phyloP scores from a whole-genome alignment of 495 filamentous ascomycete genomes.

The Astrocystis sublimbata region DNA sequence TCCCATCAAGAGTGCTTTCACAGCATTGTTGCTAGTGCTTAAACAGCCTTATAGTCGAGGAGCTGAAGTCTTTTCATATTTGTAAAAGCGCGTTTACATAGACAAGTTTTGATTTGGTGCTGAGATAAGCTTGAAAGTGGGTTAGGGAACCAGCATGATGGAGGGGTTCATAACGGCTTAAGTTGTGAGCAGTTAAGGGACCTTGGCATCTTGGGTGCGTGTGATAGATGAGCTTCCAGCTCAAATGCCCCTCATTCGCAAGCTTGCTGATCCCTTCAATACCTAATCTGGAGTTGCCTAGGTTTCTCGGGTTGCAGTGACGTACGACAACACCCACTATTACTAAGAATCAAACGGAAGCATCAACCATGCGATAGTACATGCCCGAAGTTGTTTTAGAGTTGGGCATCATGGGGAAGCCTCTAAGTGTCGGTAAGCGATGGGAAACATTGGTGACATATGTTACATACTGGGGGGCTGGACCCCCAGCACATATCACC shows the following conservation, averaged over 20 bases:
- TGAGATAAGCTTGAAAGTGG: conserved; percentile 9
- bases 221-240: not conserved
- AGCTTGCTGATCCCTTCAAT: not conserved
- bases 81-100: not conserved
- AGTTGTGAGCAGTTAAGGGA: not conserved
- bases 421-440: not conserved
- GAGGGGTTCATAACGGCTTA: conserved; percentile 1
- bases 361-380: not conserved
- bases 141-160: conserved; percentile 5
- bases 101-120: not conserved
- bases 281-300: not conserved
- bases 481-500: not conserved
- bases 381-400: not conserved
- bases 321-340: not conserved
- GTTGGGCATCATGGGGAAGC: not conserved
- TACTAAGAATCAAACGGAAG: not conserved
- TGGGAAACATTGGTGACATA: not conserved
- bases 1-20: not conserved
- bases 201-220: not conserved
- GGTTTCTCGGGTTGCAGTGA: not conserved
- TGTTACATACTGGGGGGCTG: too few species aligned
- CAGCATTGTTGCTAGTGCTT: not conserved
- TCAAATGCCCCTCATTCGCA: not conserved
- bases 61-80: not conserved
- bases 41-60: not conserved